Evolutionary conservation across 1,139 yeast species (phyloP).

Genomic region (Pichia sp.): DNA sequence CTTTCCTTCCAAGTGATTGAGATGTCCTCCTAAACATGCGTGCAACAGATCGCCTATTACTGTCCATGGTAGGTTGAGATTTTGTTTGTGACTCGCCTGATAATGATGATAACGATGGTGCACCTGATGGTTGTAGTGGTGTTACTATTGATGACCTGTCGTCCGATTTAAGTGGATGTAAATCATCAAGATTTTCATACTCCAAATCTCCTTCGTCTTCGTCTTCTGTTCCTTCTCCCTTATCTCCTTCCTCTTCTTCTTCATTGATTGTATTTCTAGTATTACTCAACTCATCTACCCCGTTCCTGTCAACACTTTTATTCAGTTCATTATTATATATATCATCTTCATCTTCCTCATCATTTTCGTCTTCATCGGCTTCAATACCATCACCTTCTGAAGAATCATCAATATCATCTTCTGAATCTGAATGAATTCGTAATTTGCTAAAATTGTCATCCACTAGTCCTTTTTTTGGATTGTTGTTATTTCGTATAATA

Average conservation of each 20-base stretch:
- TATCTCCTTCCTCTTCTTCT: not conserved
- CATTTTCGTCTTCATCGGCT: not conserved
- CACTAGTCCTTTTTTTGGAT: not conserved
- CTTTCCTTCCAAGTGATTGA: slow-evolving; percentile 52
- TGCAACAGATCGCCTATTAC: slow-evolving; percentile 63
- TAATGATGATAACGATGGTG: slow-evolving; percentile 30
- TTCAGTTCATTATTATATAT: not conserved
- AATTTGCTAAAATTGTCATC: not conserved
- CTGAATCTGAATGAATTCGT: slow-evolving; percentile 13
- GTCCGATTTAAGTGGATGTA: slow-evolving; percentile 21
- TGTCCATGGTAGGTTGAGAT: slow-evolving; percentile 61
- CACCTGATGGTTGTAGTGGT: not conserved
- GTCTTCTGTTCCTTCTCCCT: slow-evolving; percentile 12
- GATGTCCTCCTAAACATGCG: slow-evolving; percentile 55
- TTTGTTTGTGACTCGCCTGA: slow-evolving; percentile 31
- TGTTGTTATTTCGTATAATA: not conserved
- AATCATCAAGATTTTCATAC: slow-evolving; percentile 18
- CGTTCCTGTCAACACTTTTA: slow-evolving; percentile 5
- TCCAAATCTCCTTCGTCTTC: slow-evolving; percentile 23
- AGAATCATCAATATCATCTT: slow-evolving; percentile 16
- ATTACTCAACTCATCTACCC: not conserved
- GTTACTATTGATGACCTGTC: not conserved
- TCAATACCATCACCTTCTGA: slow-evolving; percentile 17
- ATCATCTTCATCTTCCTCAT: slow-evolving; percentile 14
- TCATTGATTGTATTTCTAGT: not conserved